These are phyloP conservation scores for Arthrobotrys conoides DNA, from an alignment of 2,329 filamentous ascomycete genomes.

Conservation along the genomic window DNA sequence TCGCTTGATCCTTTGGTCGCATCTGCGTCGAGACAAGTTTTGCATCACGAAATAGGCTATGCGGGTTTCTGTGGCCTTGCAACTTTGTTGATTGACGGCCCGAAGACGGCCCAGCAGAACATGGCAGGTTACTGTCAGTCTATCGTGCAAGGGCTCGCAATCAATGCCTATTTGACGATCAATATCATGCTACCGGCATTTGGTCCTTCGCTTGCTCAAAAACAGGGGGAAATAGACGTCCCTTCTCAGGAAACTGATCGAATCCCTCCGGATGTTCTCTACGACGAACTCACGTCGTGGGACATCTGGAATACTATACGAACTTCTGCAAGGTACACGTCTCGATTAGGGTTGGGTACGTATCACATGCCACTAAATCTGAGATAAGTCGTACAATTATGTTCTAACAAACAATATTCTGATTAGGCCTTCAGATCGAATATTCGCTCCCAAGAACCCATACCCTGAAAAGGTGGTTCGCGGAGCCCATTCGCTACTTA, in stretches of 20 bases:
- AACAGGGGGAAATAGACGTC: slow-evolving; percentile 74
- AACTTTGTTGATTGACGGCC: slow-evolving; percentile 85
- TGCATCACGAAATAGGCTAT: slow-evolving; percentile 92
- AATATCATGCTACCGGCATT: slow-evolving; percentile 88
- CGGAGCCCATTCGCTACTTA: slow-evolving; percentile 77
- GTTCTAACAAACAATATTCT: not conserved
- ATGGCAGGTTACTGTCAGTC: slow-evolving; percentile 84
- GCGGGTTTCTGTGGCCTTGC: slow-evolving; percentile 93
- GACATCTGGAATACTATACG: slow-evolving; percentile 93
- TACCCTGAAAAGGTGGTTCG: slow-evolving; percentile 78
- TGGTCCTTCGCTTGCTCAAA: slow-evolving; percentile 67
- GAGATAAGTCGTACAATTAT: slow-evolving; percentile 68
- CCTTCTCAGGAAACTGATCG: slow-evolving; percentile 67
- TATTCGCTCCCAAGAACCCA: slow-evolving; percentile 63
- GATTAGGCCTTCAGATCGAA: slow-evolving; percentile 70
- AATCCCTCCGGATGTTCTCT: slow-evolving; percentile 63
- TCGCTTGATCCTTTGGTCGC: slow-evolving; percentile 76
- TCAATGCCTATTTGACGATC: slow-evolving; percentile 82
- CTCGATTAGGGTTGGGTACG: slow-evolving; percentile 84
- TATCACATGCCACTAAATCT: not conserved
- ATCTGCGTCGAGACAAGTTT: slow-evolving; percentile 80
- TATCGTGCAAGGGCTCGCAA: slow-evolving; percentile 81
- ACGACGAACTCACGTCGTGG: slow-evolving; percentile 84
- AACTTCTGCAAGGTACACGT: slow-evolving; percentile 85
- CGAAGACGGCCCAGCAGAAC: slow-evolving; percentile 75